Conservation (phyloP, 202 grass and related monocot species). For the Setaria viridis region DNA sequence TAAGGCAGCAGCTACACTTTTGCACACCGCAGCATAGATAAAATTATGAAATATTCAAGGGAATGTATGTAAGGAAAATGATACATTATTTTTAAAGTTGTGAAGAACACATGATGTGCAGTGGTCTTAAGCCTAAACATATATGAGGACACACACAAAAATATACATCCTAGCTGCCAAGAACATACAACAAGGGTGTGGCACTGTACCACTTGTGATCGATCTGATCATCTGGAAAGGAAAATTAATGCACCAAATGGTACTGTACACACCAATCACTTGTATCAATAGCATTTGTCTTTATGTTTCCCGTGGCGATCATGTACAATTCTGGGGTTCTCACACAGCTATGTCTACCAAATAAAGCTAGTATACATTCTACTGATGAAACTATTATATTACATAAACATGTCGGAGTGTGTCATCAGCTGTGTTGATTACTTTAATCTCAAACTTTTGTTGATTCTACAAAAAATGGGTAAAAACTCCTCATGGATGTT, state of each 20-base stretch:
- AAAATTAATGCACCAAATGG: slow-evolving; percentile 37
- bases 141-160: slow-evolving; percentile 12
- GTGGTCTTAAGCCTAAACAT: neutral
- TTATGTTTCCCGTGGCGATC: neutral
- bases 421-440: neutral
- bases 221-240: slow-evolving; percentile 9
- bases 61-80: neutral
- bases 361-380: neutral
- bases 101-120: neutral
- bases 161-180: slow-evolving; percentile 30
- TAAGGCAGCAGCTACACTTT: slow-evolving; percentile 20
- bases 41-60: slow-evolving; percentile 5
- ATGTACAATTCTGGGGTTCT: neutral
- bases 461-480: neutral
- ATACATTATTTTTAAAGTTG: neutral
- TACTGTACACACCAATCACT: slow-evolving; percentile 26
- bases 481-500: neutral
- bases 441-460: neutral
- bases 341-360: neutral
- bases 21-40: neutral
- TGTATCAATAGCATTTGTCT: slow-evolving; percentile 45
- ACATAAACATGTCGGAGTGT: neutral
- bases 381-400: neutral
- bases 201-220: slow-evolving; percentile 35
- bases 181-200: slow-evolving; percentile 44